Evolutionary conservation across 352 stramenopile species (phyloP).

Genomic region (Aphanomyces invadans): DNA sequence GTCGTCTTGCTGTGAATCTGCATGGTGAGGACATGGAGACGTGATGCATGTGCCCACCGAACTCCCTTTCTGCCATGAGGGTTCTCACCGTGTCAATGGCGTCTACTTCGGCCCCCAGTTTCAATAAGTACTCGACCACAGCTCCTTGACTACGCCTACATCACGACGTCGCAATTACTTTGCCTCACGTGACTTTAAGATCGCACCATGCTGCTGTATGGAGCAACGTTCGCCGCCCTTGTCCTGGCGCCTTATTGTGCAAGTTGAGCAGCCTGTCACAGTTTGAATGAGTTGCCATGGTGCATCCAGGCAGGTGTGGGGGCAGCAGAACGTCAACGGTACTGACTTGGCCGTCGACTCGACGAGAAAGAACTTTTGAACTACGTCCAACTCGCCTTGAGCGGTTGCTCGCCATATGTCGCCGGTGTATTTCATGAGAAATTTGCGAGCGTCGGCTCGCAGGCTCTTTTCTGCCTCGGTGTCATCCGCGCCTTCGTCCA

Average conservation of each 20-base stretch:
- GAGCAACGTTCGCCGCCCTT: constrained; percentile 54
- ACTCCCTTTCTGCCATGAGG: too few species aligned
- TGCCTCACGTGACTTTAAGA: background rate
- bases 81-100: constrained; percentile 45
- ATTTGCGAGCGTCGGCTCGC: constrained; percentile 46
- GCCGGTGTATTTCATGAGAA: constrained; percentile 45
- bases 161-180: too few species aligned
- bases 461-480: constrained; percentile 32
- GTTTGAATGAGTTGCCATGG: background rate
- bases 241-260: constrained; percentile 35
- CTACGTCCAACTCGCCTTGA: constrained; percentile 38
- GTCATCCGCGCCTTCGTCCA: constrained; percentile 25
- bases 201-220: constrained; percentile 54
- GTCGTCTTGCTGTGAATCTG: constrained; percentile 46
- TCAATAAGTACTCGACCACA: constrained; percentile 37
- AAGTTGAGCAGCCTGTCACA: constrained; percentile 33
- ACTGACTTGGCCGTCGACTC: constrained; percentile 40
- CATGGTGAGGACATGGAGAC: background rate
- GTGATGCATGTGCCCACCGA: constrained; percentile 4
- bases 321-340: too few species aligned
- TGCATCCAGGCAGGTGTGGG: background rate
- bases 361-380: constrained; percentile 55
- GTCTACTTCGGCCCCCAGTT: constrained; percentile 40
- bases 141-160: constrained; percentile 34
- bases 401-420: constrained; percentile 49